These are phyloP conservation scores for Talaromyces piceae DNA, from an alignment of 2,329 filamentous ascomycete species.

Conservation along the genomic window DNA sequence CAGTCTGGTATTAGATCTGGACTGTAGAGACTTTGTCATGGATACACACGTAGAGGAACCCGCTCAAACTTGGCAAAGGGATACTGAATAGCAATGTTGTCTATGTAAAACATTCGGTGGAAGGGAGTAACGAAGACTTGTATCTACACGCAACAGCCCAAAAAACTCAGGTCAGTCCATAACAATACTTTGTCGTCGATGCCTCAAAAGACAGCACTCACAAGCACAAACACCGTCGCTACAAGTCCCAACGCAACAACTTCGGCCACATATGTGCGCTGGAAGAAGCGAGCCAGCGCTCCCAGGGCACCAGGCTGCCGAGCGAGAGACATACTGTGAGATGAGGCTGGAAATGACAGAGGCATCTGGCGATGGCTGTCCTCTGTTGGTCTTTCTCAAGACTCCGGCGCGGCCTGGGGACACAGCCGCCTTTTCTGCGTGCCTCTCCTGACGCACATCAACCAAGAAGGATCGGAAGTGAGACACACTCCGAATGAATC, in stretches of 20 bases:
- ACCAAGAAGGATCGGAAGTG: background rate
- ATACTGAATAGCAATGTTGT: conserved; percentile 75
- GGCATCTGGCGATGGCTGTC: background rate
- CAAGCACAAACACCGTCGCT: conserved; percentile 51
- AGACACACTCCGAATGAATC: too few relatives aligned
- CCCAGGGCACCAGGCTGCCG: conserved; percentile 35
- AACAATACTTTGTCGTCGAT: background rate
- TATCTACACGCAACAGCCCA: conserved; percentile 45
- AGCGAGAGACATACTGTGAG: conserved; percentile 13
- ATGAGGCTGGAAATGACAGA: conserved; percentile 6
- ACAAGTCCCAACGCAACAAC: conserved; percentile 72
- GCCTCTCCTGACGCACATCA: background rate
- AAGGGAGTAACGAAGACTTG: conserved; percentile 71
- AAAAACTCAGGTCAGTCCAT: background rate
- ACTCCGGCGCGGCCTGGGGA: background rate
- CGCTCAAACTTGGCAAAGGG: conserved; percentile 79
- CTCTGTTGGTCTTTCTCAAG: background rate
- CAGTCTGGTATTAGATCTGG: background rate
- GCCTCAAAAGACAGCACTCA: conserved; percentile 13
- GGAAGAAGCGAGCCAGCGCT: conserved; percentile 45
- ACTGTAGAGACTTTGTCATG: background rate
- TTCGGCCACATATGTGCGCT: conserved; percentile 78
- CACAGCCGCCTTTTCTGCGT: background rate
- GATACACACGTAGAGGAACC: conserved; percentile 62
- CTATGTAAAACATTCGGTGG: conserved; percentile 87